phyloP scores from a whole-genome alignment of 371 early-diverging fungal species.

The Mucor indicus region DNA sequence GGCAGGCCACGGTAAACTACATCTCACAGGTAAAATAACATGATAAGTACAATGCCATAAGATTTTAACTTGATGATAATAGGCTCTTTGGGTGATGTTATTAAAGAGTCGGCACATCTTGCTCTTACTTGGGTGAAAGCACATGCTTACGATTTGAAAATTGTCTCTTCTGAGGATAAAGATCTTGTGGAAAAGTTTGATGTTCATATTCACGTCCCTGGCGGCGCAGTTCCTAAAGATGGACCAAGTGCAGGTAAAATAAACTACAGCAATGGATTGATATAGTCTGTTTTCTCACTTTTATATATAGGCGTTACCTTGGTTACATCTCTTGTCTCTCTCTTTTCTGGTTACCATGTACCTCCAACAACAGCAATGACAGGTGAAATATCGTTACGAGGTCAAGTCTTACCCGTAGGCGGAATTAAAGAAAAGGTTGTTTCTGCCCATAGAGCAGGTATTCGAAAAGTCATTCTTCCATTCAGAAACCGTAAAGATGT shows the following conservation, averaged over 20 bases:
- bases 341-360: constrained; percentile 62
- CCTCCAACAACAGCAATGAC: constrained; percentile 73
- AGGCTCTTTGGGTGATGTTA: constrained; percentile 85
- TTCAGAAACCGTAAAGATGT: constrained; percentile 60
- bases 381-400: constrained; percentile 85
- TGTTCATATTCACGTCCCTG: constrained; percentile 83
- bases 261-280: background rate
- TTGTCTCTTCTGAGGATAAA: constrained; percentile 31
- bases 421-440: constrained; percentile 87
- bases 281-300: too few relatives aligned
- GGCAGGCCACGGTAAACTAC: constrained; percentile 71
- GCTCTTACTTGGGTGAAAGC: constrained; percentile 81
- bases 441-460: constrained; percentile 81
- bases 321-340: constrained; percentile 72
- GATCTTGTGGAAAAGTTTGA: constrained; percentile 57
- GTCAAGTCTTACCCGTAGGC: constrained; percentile 82
- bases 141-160: constrained; percentile 61
- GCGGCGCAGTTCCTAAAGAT: constrained; percentile 84
- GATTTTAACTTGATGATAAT: background rate
- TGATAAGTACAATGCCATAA: background rate
- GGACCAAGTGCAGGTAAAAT: constrained; percentile 67
- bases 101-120: constrained; percentile 84
- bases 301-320: constrained; percentile 52
- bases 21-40: constrained; percentile 55
- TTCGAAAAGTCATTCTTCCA: constrained; percentile 61